phyloP scores from a whole-genome alignment of 176 grass and related monocot genomes.

The Pharus latifolius region DNA sequence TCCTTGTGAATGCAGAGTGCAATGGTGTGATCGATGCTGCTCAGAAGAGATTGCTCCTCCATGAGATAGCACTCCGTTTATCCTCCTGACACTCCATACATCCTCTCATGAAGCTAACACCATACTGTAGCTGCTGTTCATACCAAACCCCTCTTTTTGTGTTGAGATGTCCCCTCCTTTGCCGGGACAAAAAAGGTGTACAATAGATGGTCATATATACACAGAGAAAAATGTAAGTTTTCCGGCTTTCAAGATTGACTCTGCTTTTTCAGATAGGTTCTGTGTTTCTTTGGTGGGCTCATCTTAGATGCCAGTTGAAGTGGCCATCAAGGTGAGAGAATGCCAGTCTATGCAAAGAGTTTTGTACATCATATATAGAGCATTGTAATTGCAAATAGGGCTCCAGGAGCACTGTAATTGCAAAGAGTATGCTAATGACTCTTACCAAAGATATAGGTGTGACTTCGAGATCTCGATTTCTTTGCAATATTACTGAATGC shows the following conservation, averaged over 20 bases:
- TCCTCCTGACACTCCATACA: slow-evolving; percentile 30
- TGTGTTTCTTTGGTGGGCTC: slow-evolving; percentile 25
- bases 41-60: slow-evolving; percentile 72
- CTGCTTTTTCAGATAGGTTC: slow-evolving; percentile 4
- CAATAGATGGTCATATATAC: slow-evolving; percentile 16
- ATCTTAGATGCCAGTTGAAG: background rate
- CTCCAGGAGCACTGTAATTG: slow-evolving; percentile 21
- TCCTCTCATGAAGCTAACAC: slow-evolving; percentile 3
- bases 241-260: background rate
- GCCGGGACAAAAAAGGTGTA: background rate
- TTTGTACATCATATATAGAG: slow-evolving; percentile 30
- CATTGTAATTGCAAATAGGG: slow-evolving; percentile 16
- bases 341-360: slow-evolving; percentile 6
- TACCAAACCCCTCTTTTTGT: background rate
- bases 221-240: slow-evolving; percentile 5
- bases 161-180: background rate
- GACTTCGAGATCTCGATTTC: background rate
- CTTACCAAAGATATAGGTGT: background rate
- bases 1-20: slow-evolving; percentile 77
- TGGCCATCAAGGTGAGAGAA: slow-evolving; percentile 1
- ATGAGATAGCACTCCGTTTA: slow-evolving; percentile 78
- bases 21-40: slow-evolving; percentile 77
- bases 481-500: background rate
- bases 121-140: background rate
- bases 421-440: background rate